Base-by-base conservation (phyloP, 805 yeast species). In the Nakazawaea ishiwadae region DNA sequence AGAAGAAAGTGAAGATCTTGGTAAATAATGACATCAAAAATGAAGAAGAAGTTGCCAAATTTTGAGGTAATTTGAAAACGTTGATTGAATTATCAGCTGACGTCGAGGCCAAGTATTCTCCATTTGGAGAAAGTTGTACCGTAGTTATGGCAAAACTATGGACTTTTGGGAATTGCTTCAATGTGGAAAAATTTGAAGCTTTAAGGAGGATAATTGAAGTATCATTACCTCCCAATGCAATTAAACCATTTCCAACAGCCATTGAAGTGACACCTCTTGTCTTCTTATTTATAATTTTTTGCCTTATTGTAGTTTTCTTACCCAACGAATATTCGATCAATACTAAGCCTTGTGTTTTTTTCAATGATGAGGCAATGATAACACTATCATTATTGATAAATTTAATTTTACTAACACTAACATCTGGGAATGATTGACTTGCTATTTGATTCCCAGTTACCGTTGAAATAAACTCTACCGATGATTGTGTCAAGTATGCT, bases 81-180 rank as follows among this genome's bases (percentile, higher is more conserved):
- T 73, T 77, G 21, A 88, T 73, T 1, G 87, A 71, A 46, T 83
- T 81, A 3, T 93, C 85, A 1, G 90, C 95, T 26, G 91, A 81
- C 0, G 79, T 81, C 17, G 87, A 74, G 3, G 87, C 91, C 37
- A 87, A 61, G 42, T 69, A 70, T 38, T 73, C 62, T 6, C 90
- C 88, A 54, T 77, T 70, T 11, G 84, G 81, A 4, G 88, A 80
- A 45, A 87, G 80, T 2, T 77, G 65, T 8, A 86, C 77, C 33
- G 75, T 71, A 0, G 96, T 88, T 39, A 88, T 79, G 19, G 95
- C 88, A 58, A 85, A 85, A 7, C 72, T 66, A 57, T 89, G 96
- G 41, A 84, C 79, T 46, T 82, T 75, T 32, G 72, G 71, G 42
- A 78, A 64, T 5, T 68, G 62, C 44, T 72, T 76, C 19, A 77